Percentiles rank a stretch among this genome's conserved stretches.
Conservation (phyloP, 169 alveolate species). For the Neospora caninum region DNA sequence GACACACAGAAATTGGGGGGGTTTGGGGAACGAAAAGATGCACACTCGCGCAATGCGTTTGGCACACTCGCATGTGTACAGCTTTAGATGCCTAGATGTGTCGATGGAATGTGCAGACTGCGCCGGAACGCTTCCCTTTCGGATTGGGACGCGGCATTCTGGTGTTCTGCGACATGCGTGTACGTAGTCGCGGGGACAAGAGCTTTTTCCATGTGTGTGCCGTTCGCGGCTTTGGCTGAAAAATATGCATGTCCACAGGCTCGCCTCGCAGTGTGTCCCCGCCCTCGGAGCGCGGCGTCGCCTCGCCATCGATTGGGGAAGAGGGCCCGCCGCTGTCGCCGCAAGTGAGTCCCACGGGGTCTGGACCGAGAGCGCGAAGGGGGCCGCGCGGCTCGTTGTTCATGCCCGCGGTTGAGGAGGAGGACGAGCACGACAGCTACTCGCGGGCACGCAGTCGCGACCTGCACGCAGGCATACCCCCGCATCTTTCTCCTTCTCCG, state of each 20-base stretch:
- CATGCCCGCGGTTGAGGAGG: constrained; percentile 29
- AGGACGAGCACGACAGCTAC: not conserved
- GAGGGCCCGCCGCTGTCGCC: not conserved
- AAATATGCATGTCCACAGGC: not conserved
- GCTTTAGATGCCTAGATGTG: no score
- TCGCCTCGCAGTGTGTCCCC: not conserved
- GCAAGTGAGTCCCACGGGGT: not conserved
- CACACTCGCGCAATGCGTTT: no score
- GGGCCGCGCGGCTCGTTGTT: not conserved
- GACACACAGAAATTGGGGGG: no score
- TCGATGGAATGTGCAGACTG: no score
- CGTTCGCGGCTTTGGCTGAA: no score
- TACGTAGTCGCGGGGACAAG: not conserved
- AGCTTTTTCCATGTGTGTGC: not conserved
- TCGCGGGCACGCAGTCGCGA: not conserved
- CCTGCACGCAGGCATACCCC: not conserved
- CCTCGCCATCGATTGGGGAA: not conserved
- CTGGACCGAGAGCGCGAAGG: not conserved
- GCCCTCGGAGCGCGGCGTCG: not conserved
- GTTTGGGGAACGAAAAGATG: no score
- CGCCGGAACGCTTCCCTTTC: no score
- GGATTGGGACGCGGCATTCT: no score
- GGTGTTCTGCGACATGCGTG: not conserved
- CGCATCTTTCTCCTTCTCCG: not conserved
- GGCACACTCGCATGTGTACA: no score